phyloP scores from a whole-genome alignment of 192 early-diverging fungal species.

The Pilaira anomala region DNA sequence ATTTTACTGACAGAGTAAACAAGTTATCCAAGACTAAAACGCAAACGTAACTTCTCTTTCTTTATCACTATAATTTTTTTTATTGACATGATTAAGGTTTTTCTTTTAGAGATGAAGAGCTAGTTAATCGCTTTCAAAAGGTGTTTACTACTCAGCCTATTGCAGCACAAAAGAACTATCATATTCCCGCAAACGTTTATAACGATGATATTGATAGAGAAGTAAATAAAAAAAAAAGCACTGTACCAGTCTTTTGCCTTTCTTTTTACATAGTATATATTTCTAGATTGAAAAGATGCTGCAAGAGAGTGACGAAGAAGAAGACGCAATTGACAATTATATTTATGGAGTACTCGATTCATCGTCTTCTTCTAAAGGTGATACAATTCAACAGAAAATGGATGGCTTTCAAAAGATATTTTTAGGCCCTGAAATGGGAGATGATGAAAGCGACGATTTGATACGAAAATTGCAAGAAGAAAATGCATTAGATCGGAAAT shows the following conservation, averaged over 20 bases:
- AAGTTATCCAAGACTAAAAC: neutral
- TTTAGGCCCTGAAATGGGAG: neutral
- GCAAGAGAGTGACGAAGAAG: neutral
- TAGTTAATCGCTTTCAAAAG: constrained; percentile 1
- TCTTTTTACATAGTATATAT: too few relatives aligned
- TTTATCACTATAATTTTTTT: too few relatives aligned
- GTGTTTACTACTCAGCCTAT: constrained; percentile 11
- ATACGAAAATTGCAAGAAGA: constrained; percentile 10
- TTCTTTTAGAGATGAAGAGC: constrained; percentile 12
- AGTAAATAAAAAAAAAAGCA: neutral
- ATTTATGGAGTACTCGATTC: neutral
- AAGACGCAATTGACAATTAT: neutral
- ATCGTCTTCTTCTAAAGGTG: too few relatives aligned
- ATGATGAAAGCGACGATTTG: constrained; percentile 6
- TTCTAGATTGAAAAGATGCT: constrained; percentile 9
- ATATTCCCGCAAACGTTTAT: neutral
- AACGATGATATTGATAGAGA: neutral
- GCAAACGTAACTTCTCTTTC: neutral
- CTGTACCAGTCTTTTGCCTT: neutral
- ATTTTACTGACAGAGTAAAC: constrained; percentile 1
- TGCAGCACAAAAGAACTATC: constrained; percentile 9
- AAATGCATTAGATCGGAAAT: constrained; percentile 13
- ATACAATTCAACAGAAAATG: neutral
- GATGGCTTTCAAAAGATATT: neutral
- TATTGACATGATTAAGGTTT: too few relatives aligned